Evolutionary conservation across 1,284 basidiomycete genomes (phyloP).

Genomic region (Fistulina hepatica): DNA sequence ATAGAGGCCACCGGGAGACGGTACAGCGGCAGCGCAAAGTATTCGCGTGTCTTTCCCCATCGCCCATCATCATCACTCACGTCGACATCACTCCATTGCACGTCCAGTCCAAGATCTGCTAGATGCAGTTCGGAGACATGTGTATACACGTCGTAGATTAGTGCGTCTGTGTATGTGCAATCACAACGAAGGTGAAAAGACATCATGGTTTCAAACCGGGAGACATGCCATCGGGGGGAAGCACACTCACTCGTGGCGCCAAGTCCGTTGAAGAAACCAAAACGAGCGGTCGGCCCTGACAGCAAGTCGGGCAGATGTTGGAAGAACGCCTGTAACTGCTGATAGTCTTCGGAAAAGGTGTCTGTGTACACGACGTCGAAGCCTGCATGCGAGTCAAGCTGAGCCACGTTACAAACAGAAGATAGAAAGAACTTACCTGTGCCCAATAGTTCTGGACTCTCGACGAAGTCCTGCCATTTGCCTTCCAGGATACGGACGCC

Average conservation of each 20-base stretch:
- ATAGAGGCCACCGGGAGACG: slow-evolving; percentile 48
- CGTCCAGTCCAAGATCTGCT: slow-evolving; percentile 63
- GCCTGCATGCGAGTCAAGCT: slow-evolving; percentile 23
- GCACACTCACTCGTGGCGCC: slow-evolving; percentile 75
- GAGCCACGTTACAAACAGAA: no score
- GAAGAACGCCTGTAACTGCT: slow-evolving; percentile 78
- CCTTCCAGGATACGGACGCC: slow-evolving; percentile 82
- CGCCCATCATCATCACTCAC: slow-evolving; percentile 38
- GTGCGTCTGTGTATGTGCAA: slow-evolving; percentile 42
- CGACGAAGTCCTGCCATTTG: slow-evolving; percentile 83
- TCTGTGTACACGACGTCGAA: slow-evolving; percentile 95
- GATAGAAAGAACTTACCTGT: no score
- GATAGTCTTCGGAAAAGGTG: slow-evolving; percentile 86
- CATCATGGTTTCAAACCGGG: no score
- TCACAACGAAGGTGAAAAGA: slow-evolving; percentile 10
- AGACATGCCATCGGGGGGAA: no score
- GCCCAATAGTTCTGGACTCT: slow-evolving; percentile 40
- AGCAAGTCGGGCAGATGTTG: slow-evolving; percentile 73
- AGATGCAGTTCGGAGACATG: slow-evolving; percentile 82
- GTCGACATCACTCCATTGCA: slow-evolving; percentile 68
- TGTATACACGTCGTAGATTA: slow-evolving; percentile 90
- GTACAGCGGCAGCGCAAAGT: slow-evolving; percentile 62
- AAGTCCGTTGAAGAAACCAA: slow-evolving; percentile 95
- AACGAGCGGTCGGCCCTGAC: slow-evolving; percentile 65
- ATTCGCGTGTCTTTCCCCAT: slow-evolving; percentile 64